A percentile compares a stretch with the other conserved stretches of the same genome.
Conservation (phyloP, 805 yeast species). For the Candida rishiriensis region DNA sequence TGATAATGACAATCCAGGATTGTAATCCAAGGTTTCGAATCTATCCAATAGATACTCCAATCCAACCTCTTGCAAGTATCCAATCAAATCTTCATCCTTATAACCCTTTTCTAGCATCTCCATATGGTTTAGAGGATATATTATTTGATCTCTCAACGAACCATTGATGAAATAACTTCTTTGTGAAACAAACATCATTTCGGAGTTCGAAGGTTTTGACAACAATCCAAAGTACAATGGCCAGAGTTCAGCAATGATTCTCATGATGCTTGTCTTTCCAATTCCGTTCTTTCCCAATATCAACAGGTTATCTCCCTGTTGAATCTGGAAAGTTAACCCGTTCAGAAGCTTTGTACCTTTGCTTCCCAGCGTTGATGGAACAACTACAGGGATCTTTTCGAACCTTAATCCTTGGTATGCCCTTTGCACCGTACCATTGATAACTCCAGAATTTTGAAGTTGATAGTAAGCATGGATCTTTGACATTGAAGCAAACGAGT, state of each 20-base stretch:
- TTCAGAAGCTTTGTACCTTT: constrained; percentile 59
- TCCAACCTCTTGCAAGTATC: constrained; percentile 68
- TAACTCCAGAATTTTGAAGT: constrained; percentile 34
- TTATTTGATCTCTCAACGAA: constrained; percentile 84
- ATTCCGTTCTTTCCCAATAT: constrained; percentile 85
- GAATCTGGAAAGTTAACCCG: constrained; percentile 57
- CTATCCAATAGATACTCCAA: constrained; percentile 76
- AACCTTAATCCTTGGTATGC: constrained; percentile 76
- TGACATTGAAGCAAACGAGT: constrained; percentile 29
- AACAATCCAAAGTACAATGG: constrained; percentile 81
- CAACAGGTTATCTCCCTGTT: constrained; percentile 63
- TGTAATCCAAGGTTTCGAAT: constrained; percentile 46
- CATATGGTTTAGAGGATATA: constrained; percentile 74
- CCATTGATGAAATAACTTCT: constrained; percentile 78
- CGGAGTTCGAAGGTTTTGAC: constrained; percentile 67
- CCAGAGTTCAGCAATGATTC: constrained; percentile 87
- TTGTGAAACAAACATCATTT: constrained; percentile 79
- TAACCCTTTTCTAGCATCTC: constrained; percentile 72
- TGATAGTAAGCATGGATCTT: constrained; percentile 12
- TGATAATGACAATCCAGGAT: constrained; percentile 19
- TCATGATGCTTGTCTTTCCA: constrained; percentile 83
- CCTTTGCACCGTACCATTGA: constrained; percentile 76
- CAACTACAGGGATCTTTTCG: constrained; percentile 76
- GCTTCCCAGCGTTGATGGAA: constrained; percentile 63
- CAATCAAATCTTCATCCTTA: constrained; percentile 64